These are phyloP conservation scores for Rugonectria rugulosa DNA, from an alignment of 2,329 filamentous ascomycete species.

Conservation along the genomic window DNA sequence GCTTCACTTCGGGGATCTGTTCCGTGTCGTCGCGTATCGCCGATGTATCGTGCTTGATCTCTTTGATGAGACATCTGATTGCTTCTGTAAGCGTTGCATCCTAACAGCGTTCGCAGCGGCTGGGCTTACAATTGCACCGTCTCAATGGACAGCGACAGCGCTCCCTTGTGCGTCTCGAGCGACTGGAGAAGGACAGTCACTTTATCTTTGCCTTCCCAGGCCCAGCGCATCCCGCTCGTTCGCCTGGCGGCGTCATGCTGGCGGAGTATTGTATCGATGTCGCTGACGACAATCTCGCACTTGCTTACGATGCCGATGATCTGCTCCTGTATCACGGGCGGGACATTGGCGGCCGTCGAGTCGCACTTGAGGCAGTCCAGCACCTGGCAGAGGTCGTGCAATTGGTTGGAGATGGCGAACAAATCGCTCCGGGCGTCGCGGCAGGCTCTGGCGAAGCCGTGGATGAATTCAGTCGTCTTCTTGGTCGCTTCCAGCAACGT, in stretches of 20 bases:
- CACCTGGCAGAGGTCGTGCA: not conserved
- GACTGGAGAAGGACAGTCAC: not conserved
- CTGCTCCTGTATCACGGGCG: not conserved
- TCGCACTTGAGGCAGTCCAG: conserved; percentile 3
- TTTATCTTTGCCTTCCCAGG: conserved; percentile 2
- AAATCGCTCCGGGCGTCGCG: not conserved
- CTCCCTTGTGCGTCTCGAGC: not conserved
- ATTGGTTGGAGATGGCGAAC: not conserved
- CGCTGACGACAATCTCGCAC: not conserved
- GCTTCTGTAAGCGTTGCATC: not conserved
- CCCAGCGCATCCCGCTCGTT: not conserved
- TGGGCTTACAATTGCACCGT: not conserved
- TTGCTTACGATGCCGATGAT: not conserved
- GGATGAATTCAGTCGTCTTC: not conserved
- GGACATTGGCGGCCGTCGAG: not conserved
- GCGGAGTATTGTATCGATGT: not conserved
- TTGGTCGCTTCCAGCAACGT: not conserved
- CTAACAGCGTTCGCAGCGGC: no score
- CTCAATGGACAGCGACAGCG: not conserved
- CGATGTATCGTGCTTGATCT: not conserved
- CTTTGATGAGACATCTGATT: not conserved
- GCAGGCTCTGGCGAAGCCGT: not conserved
- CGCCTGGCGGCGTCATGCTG: not conserved
- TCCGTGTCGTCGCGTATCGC: not conserved
- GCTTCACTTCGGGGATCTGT: not conserved